phyloP scores from a whole-genome alignment of 768 basidiomycete species.

The Leccinum subtestaceum region DNA sequence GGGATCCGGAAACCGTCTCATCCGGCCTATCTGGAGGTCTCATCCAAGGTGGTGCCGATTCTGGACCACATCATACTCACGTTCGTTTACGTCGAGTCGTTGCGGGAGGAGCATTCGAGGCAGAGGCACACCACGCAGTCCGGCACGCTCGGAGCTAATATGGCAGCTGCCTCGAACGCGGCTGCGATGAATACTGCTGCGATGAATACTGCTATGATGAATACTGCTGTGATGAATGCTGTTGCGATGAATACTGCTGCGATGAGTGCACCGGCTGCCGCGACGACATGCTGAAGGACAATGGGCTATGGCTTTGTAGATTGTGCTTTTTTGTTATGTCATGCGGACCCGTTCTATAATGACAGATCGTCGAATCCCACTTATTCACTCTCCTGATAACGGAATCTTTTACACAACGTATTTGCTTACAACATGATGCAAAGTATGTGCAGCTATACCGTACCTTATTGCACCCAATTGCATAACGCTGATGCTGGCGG shows the following conservation, averaged over 20 bases:
- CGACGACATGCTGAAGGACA: not conserved
- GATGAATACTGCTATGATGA: no score
- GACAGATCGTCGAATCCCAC: not conserved
- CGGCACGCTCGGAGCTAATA: not conserved
- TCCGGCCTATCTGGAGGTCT: conserved; percentile 24
- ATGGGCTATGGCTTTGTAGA: not conserved
- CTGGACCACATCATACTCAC: conserved; percentile 30
- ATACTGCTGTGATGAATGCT: no score
- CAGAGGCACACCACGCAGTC: not conserved
- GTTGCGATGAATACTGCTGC: no score
- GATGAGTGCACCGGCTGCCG: no score
- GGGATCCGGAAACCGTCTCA: conserved; percentile 19
- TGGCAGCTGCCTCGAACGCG: not conserved
- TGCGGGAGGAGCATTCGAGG: conserved; percentile 11
- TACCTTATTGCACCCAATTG: not conserved
- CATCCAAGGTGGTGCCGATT: conserved; percentile 15
- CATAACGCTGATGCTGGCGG: not conserved
- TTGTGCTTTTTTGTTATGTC: not conserved
- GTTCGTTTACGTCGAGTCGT: conserved; percentile 21
- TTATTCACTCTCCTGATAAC: not conserved
- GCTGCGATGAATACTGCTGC: no score
- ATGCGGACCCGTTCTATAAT: not conserved
- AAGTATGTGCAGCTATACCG: not conserved
- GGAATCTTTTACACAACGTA: not conserved
- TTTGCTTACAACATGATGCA: not conserved